Evolutionary conservation across 176 grass and related monocot genomes (phyloP).

Genomic region (Aegilops longissima): DNA sequence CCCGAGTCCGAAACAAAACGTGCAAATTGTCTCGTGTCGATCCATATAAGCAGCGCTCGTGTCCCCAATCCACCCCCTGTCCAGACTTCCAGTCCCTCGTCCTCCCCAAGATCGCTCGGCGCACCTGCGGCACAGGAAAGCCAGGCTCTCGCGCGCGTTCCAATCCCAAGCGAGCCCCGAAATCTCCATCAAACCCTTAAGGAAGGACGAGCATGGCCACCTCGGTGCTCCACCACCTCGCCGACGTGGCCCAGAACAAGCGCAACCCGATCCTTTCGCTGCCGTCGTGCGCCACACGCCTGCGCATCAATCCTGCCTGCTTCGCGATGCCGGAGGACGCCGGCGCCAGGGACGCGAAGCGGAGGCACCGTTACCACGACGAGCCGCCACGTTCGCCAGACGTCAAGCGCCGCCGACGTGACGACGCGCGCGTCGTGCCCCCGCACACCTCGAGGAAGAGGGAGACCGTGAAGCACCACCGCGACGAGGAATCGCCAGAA

Average conservation of each 20-base stretch:
- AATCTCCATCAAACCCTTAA: background rate
- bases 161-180: too few species aligned
- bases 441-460: constrained; percentile 11
- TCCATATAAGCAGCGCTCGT: too few species aligned
- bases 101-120: too few species aligned
- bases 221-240: background rate
- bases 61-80: too few species aligned
- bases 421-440: background rate
- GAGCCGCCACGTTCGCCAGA: background rate
- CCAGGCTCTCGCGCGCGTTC: too few species aligned
- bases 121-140: too few species aligned
- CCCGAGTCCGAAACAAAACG: too few species aligned
- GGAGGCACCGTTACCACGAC: background rate
- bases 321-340: background rate
- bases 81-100: background rate
- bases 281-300: background rate
- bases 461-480: background rate
- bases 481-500: background rate
- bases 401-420: background rate
- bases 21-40: too few species aligned
- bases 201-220: background rate
- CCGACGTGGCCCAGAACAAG: background rate
- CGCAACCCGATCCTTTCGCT: background rate
- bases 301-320: background rate
- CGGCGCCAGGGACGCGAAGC: background rate